These are phyloP conservation scores for Curvularia lunata DNA, from an alignment of 2,329 filamentous ascomycete genomes.

Conservation along the genomic window DNA sequence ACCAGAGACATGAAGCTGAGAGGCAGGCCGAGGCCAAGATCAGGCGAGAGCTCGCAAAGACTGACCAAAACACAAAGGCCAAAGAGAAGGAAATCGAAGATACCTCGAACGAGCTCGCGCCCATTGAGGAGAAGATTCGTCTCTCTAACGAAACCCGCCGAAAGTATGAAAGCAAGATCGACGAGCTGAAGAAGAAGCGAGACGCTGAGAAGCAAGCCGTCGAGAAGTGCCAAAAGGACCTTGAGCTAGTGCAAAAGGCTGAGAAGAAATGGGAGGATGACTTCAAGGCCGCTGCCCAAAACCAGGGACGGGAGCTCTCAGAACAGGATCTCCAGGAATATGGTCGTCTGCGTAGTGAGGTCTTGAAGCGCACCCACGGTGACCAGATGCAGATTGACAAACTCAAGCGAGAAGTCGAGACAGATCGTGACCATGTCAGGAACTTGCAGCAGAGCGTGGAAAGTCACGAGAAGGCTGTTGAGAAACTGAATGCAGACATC, in stretches of 20 bases:
- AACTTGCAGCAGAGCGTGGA: slow-evolving; percentile 90
- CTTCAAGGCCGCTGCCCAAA: slow-evolving; percentile 82
- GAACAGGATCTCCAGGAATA: slow-evolving; percentile 90
- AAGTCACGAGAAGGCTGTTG: slow-evolving; percentile 72
- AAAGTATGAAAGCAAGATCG: slow-evolving; percentile 70
- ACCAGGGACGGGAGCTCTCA: slow-evolving; percentile 84
- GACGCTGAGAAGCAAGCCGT: slow-evolving; percentile 72
- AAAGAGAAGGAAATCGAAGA: slow-evolving; percentile 90
- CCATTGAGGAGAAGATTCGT: slow-evolving; percentile 85
- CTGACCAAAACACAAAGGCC: slow-evolving; percentile 82
- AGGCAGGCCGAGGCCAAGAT: slow-evolving; percentile 82
- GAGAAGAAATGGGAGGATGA: slow-evolving; percentile 87
- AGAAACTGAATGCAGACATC: slow-evolving; percentile 76
- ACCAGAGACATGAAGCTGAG: slow-evolving; percentile 78
- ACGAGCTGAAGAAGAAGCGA: slow-evolving; percentile 75
- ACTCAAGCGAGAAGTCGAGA: slow-evolving; percentile 85
- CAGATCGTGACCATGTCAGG: slow-evolving; percentile 87
- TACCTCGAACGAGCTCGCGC: slow-evolving; percentile 82
- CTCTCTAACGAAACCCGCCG: slow-evolving; percentile 76
- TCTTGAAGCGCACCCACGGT: slow-evolving; percentile 79
- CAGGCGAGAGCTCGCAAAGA: slow-evolving; percentile 75
- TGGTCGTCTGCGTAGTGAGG: slow-evolving; percentile 80
- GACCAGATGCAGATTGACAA: slow-evolving; percentile 86
- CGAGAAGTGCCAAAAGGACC: slow-evolving; percentile 77
- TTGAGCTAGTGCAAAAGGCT: slow-evolving; percentile 86